Base-by-base conservation (phyloP, 345 rosid species). In the Orychophragmus violaceus region DNA sequence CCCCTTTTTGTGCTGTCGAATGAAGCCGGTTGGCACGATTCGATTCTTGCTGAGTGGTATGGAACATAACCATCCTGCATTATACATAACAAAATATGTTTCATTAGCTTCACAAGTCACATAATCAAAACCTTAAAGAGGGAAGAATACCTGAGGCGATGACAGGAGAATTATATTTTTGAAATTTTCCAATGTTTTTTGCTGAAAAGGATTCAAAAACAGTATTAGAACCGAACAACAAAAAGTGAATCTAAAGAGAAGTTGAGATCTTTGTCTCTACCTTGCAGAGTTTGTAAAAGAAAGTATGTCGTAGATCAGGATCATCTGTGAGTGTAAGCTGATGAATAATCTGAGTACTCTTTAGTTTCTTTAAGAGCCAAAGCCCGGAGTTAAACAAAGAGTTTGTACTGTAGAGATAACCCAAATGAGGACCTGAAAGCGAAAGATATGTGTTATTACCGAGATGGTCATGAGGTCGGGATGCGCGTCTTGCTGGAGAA, bases 291-390 rank as follows among this genome's bases (percentile, higher is more conserved):
- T 76, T 78, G 83, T 88, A 90, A 57, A 94, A 80, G 82, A 90
- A 88, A 6, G 92, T 90, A n/a, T 81, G 84, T 5, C 71, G 71
- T 12, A 94, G 87, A 76, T 87, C 87, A 28, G 92, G 82, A 61
- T 88, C 89, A 78, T 94, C 99, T 0, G 99, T 87, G 74, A 94
- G 85, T 32, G 97, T 94, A 53, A 94, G 97, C 78, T 90, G 97
- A 82, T 94, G 97, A 80, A 94, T 88, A 82, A 95, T 90, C 62
- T 79, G 95, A 27, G 91, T 84, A 48, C 85, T 85, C 80, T 85
- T 94, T 59, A 90, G 71, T 80, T 94, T 94, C 84, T 90, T 94
- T 79, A 94, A 54, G 75, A 90, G 78, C 96, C 97, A 94, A 75
- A 90, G 68, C 39, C 97, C 96, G 6, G 99, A 94, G 63, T 94